Evolutionary conservation across 2,329 filamentous ascomycete genomes (phyloP).

Genomic region (Sclerotinia spermophila): DNA sequence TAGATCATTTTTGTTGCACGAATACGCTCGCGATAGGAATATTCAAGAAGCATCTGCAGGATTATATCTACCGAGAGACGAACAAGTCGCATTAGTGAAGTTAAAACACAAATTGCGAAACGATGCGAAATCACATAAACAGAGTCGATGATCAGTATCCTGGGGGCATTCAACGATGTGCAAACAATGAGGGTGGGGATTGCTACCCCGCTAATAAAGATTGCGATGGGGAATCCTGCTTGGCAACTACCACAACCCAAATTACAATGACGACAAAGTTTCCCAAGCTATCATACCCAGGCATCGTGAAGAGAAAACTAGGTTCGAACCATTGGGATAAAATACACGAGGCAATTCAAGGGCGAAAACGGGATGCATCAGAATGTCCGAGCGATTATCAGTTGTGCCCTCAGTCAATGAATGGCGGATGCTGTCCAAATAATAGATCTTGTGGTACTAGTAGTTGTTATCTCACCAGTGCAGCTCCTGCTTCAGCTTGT

Average conservation of each 20-base stretch:
- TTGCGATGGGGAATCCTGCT: conserved; percentile 6
- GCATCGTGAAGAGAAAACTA: conserved; percentile 28
- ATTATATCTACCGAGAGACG: background rate
- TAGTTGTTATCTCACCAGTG: conserved; percentile 41
- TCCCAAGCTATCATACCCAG: conserved; percentile 30
- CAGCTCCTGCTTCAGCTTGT: conserved; percentile 29
- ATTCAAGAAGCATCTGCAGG: background rate
- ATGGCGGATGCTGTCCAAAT: conserved; percentile 40
- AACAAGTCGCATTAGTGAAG: background rate
- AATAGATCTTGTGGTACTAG: conserved; percentile 47
- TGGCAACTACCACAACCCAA: conserved; percentile 13
- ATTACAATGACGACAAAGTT: conserved; percentile 20
- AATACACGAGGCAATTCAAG: conserved; percentile 33
- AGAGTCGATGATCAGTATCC: background rate
- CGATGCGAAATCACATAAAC: background rate
- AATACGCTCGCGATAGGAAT: conserved; percentile 4
- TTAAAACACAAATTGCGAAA: background rate
- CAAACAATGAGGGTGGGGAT: background rate
- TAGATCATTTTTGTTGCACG: background rate
- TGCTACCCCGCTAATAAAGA: conserved; percentile 2
- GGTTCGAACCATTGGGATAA: conserved; percentile 33
- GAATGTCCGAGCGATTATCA: conserved; percentile 31
- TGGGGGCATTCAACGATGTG: background rate
- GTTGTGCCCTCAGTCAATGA: conserved; percentile 32
- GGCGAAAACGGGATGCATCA: conserved; percentile 30